Conservation (phyloP, 768 basidiomycete species). For the Xerocomellus chrysenteron region DNA sequence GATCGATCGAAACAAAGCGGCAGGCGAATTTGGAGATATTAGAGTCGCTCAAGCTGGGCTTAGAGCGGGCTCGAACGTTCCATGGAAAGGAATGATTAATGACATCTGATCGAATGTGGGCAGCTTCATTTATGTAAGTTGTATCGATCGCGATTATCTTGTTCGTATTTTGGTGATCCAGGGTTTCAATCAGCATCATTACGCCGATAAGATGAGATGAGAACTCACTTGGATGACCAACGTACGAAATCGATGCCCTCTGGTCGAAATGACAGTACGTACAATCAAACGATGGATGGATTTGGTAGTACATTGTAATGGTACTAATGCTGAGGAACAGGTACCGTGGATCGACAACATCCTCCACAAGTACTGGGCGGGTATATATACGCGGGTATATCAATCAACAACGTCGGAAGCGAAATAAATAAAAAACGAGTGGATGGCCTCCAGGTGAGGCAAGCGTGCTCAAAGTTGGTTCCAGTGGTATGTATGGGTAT, state of each 20-base stretch:
- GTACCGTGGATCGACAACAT: neutral
- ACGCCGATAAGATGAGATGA: too few species aligned
- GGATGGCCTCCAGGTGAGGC: conserved; percentile 3
- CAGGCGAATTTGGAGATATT: conserved; percentile 25
- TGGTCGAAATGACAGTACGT: neutral
- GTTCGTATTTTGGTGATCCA: too few species aligned
- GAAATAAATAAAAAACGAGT: neutral
- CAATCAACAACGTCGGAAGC: neutral
- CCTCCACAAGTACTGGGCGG: neutral
- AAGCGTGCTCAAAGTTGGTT: neutral
- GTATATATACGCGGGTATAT: conserved; percentile 4
- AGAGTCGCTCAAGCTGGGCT: conserved; percentile 19
- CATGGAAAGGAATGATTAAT: neutral
- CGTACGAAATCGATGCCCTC: too few species aligned
- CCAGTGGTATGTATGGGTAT: neutral
- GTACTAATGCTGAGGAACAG: neutral
- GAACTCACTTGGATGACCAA: neutral
- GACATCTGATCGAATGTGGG: neutral
- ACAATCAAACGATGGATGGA: neutral
- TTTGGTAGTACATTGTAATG: neutral
- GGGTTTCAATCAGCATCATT: neutral
- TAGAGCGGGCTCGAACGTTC: conserved; percentile 22
- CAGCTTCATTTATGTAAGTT: neutral
- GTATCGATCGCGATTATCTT: neutral
- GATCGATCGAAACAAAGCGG: conserved; percentile 41